Evolutionary conservation across 306 rosid genomes (phyloP).

Genomic region (Pueraria montana): DNA sequence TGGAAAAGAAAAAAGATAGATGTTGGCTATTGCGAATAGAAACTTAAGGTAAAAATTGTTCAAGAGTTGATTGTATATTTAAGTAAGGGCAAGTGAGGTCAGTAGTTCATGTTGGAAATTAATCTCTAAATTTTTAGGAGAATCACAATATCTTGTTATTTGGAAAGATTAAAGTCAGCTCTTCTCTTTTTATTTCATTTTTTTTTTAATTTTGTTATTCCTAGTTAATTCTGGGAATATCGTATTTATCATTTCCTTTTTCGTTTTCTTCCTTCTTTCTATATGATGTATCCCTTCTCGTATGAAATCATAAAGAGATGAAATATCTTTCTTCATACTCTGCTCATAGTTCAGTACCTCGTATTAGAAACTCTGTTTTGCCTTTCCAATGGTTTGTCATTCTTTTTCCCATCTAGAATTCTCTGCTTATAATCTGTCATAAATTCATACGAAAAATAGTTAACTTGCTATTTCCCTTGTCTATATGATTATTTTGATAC

Average conservation of each 20-base stretch:
- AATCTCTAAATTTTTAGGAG: no score
- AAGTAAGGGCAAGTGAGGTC: slow-evolving; percentile 1
- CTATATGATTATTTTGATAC: slow-evolving; percentile 13
- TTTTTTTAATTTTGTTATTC: not conserved
- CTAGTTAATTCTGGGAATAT: not conserved
- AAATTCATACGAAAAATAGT: not conserved
- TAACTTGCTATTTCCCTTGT: not conserved
- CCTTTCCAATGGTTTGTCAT: slow-evolving; percentile 3
- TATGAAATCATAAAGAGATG: not conserved
- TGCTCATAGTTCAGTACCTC: not conserved
- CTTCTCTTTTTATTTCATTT: not conserved
- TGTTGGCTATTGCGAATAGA: not conserved
- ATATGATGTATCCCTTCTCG: not conserved
- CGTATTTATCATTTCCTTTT: not conserved
- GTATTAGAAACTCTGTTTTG: slow-evolving; percentile 5
- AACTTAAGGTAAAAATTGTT: slow-evolving; percentile 33
- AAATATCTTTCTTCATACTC: not conserved
- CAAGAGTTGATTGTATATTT: slow-evolving; percentile 10
- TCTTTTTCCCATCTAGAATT: slow-evolving; percentile 1
- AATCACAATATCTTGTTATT: not conserved
- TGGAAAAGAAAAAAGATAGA: not conserved
- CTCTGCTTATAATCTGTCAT: slow-evolving; percentile 17
- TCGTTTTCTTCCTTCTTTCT: not conserved
- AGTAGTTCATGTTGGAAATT: not conserved
- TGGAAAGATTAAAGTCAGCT: not conserved